Evolutionary conservation across 108 stramenopile species (phyloP).

Genomic region (Aureococcus anophagefferens): DNA sequence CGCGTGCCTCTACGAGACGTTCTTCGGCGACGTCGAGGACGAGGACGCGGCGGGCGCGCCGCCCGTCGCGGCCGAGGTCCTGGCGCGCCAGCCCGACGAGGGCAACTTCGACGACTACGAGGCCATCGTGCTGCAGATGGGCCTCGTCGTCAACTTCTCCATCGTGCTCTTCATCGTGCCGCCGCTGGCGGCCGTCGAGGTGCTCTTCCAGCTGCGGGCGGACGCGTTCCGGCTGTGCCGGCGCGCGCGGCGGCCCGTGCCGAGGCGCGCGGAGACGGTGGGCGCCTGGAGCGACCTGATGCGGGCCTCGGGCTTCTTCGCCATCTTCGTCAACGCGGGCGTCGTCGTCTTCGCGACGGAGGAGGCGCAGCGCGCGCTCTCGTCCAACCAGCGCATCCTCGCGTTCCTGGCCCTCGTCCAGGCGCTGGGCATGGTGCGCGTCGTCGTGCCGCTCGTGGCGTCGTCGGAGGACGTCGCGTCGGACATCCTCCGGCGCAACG

Average conservation of each 20-base stretch:
- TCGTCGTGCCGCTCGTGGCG: too few species aligned
- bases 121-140: not conserved
- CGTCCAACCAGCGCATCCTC: too few species aligned
- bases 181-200: not conserved
- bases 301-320: not conserved
- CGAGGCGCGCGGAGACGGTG: not conserved
- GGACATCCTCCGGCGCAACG: not conserved
- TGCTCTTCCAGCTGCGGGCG: not conserved
- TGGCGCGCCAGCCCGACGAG: not conserved
- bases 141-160: not conserved
- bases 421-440: too few species aligned
- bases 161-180: not conserved
- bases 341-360: not conserved
- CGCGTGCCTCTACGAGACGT: not conserved
- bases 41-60: too few species aligned
- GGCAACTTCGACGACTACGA: not conserved
- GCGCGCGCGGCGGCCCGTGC: not conserved
- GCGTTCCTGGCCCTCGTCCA: too few species aligned
- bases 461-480: too few species aligned
- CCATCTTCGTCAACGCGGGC: not conserved
- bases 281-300: not conserved
- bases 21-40: too few species aligned
- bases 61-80: too few species aligned
- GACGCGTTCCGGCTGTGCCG: not conserved
- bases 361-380: too few species aligned